These are phyloP conservation scores for Corniculantispora saksenae DNA, from an alignment of 2,329 filamentous ascomycete species.

Conservation along the genomic window DNA sequence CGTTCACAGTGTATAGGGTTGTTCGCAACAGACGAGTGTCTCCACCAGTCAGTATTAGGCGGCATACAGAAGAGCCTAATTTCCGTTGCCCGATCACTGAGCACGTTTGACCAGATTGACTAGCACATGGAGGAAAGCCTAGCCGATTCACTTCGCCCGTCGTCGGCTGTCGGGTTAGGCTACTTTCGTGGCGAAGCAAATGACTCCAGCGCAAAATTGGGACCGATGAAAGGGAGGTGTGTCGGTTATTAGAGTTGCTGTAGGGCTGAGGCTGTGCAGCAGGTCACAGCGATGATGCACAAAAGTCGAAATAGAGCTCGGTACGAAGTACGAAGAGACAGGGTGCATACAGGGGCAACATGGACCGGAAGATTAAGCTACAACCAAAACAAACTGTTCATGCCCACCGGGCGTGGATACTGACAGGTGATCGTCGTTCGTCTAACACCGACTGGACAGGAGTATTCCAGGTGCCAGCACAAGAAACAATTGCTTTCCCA, in stretches of 20 bases:
- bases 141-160: slow-evolving; percentile 4
- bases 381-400: background rate
- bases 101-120: background rate
- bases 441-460: too few relatives aligned
- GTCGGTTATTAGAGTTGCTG: background rate
- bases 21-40: background rate
- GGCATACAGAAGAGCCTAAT: background rate
- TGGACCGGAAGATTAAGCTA: background rate
- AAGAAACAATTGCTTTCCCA: background rate
- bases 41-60: background rate
- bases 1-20: slow-evolving; percentile 13
- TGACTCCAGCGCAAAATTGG: background rate
- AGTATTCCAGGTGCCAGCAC: background rate
- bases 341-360: background rate
- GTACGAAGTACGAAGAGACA: slow-evolving; percentile 6
- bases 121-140: background rate
- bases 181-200: slow-evolving; percentile 3
- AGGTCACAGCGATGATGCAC: background rate
- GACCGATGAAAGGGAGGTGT: background rate
- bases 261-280: slow-evolving; percentile 17
- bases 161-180: slow-evolving; percentile 8
- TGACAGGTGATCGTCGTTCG: slow-evolving; percentile 5
- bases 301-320: background rate
- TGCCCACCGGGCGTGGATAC: background rate
- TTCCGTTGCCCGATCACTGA: background rate